These are phyloP conservation scores for Berberis vulgaris DNA, from an alignment of 164 flowering plant genomes.

Conservation along the genomic window DNA sequence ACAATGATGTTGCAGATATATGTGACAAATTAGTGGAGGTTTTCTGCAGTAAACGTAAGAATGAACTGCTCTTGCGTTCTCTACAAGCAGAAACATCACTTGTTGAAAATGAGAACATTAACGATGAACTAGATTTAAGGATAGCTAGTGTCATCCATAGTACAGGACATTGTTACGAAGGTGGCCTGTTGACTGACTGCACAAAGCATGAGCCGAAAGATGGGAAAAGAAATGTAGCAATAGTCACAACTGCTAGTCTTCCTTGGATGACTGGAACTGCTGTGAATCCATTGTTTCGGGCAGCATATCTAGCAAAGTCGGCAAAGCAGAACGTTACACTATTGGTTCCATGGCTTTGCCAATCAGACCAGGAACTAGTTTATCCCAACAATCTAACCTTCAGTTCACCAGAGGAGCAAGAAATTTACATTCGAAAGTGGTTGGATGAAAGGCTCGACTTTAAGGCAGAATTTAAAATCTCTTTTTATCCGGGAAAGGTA, in stretches of 20 bases:
- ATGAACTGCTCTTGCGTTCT: conserved; percentile 39
- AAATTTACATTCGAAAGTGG: conserved; percentile 80
- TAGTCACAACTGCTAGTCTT: conserved; percentile 96
- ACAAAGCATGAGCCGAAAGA: conserved; percentile 37
- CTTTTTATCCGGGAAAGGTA: conserved; percentile 99
- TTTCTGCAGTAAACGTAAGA: conserved; percentile 69
- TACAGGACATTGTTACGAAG: conserved; percentile 92
- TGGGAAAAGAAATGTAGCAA: conserved; percentile 77
- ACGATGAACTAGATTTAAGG: conserved; percentile 79
- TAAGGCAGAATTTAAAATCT: conserved; percentile 77
- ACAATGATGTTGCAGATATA: conserved; percentile 44
- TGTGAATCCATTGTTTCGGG: conserved; percentile 92
- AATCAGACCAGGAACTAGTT: conserved; percentile 85
- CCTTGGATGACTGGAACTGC: conserved; percentile 99
- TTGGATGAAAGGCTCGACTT: conserved; percentile 92
- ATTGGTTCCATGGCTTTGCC: conserved; percentile 95
- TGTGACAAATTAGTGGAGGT: conserved; percentile 84
- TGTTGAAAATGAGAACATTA: conserved; percentile 41
- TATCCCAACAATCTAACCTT: conserved; percentile 81
- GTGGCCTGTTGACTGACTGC: conserved; percentile 71
- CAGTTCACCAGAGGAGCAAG: conserved; percentile 90
- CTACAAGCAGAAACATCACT: conserved; percentile 38
- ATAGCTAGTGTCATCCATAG: conserved; percentile 85
- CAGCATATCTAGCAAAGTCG: conserved; percentile 84
- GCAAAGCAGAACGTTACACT: conserved; percentile 86